A percentile compares a stretch with the other conserved stretches of the same genome.
phyloP scores from a whole-genome alignment of 208 protist genomes.

The Wallacemonas collosoma region DNA sequence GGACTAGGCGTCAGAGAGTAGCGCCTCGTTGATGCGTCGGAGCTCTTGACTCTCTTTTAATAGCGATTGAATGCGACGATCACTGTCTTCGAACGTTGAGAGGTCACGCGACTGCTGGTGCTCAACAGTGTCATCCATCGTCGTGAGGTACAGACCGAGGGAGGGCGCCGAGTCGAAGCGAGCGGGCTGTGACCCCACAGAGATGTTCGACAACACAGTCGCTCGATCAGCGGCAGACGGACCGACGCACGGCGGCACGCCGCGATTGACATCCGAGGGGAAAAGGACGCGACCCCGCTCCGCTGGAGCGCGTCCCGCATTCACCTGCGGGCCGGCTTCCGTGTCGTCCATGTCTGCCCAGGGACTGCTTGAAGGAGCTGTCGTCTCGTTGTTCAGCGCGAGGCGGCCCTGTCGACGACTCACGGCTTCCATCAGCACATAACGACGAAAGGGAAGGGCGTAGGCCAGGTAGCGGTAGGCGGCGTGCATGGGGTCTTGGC shows the following conservation, averaged over 20 bases:
- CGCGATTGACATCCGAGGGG: neutral
- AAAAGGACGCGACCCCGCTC: neutral
- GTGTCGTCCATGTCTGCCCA: neutral
- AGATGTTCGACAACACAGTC: too few relatives aligned
- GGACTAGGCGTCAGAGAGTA: conserved; percentile 25
- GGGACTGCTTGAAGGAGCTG: neutral
- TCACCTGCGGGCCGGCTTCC: too few relatives aligned
- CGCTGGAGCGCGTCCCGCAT: too few relatives aligned
- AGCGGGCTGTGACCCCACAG: too few relatives aligned
- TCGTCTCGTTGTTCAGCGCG: neutral
- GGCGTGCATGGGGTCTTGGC: conserved; percentile 38
- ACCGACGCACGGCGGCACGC: neutral
- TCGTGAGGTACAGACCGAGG: conserved; percentile 13
- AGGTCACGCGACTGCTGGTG: conserved; percentile 17
- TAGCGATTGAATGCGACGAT: conserved; percentile 29
- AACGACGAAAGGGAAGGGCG: conserved; percentile 73
- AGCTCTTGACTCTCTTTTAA: conserved; percentile 41
- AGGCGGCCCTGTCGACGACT: neutral
- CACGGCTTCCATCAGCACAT: conserved; percentile 34
- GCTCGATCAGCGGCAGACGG: too few relatives aligned
- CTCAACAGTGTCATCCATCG: conserved; percentile 22
- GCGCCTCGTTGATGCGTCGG: conserved; percentile 32
- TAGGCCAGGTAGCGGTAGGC: conserved; percentile 69
- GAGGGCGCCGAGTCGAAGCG: neutral
- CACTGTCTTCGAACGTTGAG: conserved; percentile 16